Percentiles rank a stretch among this genome's conserved stretches.
These are phyloP conservation scores for Verruconis gallopava DNA, from an alignment of 2,329 filamentous ascomycete species.

Conservation along the genomic window DNA sequence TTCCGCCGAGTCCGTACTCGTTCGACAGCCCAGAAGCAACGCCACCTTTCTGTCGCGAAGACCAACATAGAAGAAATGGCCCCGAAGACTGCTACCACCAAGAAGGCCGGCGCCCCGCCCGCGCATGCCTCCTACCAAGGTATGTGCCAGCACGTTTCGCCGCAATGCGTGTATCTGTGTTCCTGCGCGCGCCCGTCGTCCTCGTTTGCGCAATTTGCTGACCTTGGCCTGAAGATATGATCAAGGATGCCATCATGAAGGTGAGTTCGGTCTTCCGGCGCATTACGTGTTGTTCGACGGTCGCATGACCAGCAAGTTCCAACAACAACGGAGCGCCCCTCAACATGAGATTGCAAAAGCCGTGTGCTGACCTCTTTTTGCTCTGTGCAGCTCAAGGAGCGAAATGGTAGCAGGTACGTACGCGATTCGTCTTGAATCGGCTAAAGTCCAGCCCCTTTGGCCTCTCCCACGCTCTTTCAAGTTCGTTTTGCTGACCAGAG, in stretches of 20 bases:
- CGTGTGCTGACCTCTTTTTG: slow-evolving; percentile 37
- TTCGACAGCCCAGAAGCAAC: not conserved
- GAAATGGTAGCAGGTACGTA: slow-evolving; percentile 56
- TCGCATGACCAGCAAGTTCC: slow-evolving; percentile 6
- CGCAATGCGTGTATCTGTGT: slow-evolving; percentile 31
- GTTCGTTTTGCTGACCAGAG: slow-evolving; percentile 21
- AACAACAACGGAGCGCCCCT: no score
- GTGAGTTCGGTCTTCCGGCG: slow-evolving; percentile 47
- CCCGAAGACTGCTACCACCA: slow-evolving; percentile 49
- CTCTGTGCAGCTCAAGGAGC: slow-evolving; percentile 50
- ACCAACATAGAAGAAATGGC: slow-evolving; percentile 36
- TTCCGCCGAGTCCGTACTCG: not conserved
- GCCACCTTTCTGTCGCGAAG: not conserved
- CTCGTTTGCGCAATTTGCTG: slow-evolving; percentile 42
- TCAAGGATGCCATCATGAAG: slow-evolving; percentile 57
- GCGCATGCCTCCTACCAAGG: slow-evolving; percentile 55
- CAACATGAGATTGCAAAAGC: no score
- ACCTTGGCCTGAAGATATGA: slow-evolving; percentile 49
- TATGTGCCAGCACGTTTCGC: slow-evolving; percentile 32
- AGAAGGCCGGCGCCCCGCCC: slow-evolving; percentile 41
- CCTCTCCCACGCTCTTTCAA: not conserved
- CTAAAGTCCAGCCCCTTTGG: no score
- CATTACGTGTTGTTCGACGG: slow-evolving; percentile 19
- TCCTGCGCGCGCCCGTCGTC: slow-evolving; percentile 22
- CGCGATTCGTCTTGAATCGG: no score